A percentile compares a stretch with the other conserved stretches of the same genome.
These are phyloP conservation scores for Picea abies DNA, from an alignment of 83 land plant species.

Conservation along the genomic window DNA sequence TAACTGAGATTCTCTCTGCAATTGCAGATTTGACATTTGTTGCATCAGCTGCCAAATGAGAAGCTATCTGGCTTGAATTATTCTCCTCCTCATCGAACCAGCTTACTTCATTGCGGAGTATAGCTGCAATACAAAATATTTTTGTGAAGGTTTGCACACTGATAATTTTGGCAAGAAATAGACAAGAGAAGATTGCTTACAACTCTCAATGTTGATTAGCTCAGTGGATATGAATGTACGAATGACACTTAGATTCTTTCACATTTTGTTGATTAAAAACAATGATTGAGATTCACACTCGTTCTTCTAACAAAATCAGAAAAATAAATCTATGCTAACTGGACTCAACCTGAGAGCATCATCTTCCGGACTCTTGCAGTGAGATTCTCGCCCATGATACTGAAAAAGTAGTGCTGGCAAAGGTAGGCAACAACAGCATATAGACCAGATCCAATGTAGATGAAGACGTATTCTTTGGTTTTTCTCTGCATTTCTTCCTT, in stretches of 20 bases:
- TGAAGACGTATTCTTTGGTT: slow-evolving; percentile 79
- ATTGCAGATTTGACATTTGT: slow-evolving; percentile 81
- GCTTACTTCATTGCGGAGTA: slow-evolving; percentile 79
- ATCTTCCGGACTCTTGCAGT: slow-evolving; percentile 70
- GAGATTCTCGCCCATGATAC: slow-evolving; percentile 91
- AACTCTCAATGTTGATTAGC: background rate
- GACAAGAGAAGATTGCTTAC: background rate
- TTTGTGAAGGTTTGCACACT: background rate
- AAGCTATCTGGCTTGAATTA: slow-evolving; percentile 72
- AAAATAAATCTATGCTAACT: background rate
- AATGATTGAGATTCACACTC: background rate
- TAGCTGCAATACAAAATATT: slow-evolving; percentile 47
- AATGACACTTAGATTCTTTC: background rate
- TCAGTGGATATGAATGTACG: background rate
- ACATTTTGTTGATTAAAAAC: background rate
- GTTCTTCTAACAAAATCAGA: background rate
- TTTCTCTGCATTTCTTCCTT: slow-evolving; percentile 66
- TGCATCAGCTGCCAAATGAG: slow-evolving; percentile 72
- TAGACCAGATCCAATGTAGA: slow-evolving; percentile 85
- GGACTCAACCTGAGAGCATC: slow-evolving; percentile 72
- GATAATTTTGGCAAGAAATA: background rate
- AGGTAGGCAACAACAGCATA: slow-evolving; percentile 87
- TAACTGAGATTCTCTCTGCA: slow-evolving; percentile 76
- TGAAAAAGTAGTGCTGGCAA: slow-evolving; percentile 91
- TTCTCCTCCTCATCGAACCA: slow-evolving; percentile 89